Conservation (phyloP, 345 rosid species). For the Eucalyptus cloeziana region DNA sequence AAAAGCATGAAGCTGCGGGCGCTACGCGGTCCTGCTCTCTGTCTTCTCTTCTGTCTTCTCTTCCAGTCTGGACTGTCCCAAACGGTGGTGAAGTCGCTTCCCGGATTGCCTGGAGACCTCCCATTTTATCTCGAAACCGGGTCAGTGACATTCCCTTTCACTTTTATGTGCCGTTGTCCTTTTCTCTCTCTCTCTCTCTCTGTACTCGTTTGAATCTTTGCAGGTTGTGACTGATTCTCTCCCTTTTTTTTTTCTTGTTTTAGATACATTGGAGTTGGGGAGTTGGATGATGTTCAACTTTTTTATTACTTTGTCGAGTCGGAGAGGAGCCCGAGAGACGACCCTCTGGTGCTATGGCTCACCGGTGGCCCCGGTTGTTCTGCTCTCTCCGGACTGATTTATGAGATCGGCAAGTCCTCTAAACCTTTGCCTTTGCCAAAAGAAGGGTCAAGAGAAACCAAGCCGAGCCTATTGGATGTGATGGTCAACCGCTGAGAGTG, state of each 20-base stretch:
- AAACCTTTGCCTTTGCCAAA: too few relatives aligned
- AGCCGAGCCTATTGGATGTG: too few relatives aligned
- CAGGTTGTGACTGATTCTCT: background rate
- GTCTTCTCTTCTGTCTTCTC: too few relatives aligned
- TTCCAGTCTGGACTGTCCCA: background rate
- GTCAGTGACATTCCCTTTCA: background rate
- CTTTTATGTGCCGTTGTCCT: too few relatives aligned
- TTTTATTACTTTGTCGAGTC: constrained; percentile 8
- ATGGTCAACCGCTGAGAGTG: too few relatives aligned
- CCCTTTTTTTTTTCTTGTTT: background rate
- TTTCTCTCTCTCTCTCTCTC: too few relatives aligned
- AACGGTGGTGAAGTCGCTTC: background rate
- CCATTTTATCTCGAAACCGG: constrained; percentile 14
- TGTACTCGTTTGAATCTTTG: background rate
- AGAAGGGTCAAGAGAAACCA: too few relatives aligned
- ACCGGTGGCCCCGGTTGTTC: constrained; percentile 22
- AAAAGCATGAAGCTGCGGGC: too few relatives aligned
- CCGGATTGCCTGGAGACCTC: constrained; percentile 6
- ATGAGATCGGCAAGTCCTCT: too few relatives aligned
- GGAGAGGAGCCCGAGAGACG: constrained; percentile 2
- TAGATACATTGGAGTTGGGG: constrained; percentile 12
- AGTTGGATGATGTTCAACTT: constrained; percentile 1
- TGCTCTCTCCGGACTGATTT: background rate
- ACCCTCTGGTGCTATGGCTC: constrained; percentile 12
- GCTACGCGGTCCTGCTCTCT: too few relatives aligned